Percentiles rank a stretch among this genome's conserved stretches.
Conservation (phyloP, 2,329 filamentous ascomycete genomes). For the Gaeumannomyces tritici region DNA sequence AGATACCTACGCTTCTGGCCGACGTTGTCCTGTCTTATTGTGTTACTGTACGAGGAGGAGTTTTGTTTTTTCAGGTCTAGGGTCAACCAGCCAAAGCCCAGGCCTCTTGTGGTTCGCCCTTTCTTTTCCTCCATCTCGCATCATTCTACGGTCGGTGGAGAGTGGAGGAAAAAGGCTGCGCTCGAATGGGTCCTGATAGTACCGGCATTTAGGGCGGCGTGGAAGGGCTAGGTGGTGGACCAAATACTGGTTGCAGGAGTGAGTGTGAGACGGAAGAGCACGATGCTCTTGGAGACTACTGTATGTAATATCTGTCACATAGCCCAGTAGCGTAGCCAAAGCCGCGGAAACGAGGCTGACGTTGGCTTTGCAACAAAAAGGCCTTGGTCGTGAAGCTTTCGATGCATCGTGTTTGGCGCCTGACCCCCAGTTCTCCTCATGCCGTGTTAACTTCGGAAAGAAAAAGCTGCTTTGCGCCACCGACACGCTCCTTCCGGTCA, state of each 20-base stretch:
- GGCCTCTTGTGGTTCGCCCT: background rate
- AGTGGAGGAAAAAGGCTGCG: background rate
- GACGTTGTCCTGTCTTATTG: background rate
- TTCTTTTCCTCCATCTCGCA: background rate
- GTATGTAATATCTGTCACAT: background rate
- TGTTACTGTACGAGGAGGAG: background rate
- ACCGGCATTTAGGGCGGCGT: too few relatives aligned
- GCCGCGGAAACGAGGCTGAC: too few relatives aligned
- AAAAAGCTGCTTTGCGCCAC: too few relatives aligned
- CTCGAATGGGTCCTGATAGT: too few relatives aligned
- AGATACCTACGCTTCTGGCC: background rate
- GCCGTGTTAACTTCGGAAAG: too few relatives aligned
- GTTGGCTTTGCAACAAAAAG: too few relatives aligned
- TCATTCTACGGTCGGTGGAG: background rate
- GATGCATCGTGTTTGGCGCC: too few relatives aligned
- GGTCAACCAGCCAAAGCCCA: background rate
- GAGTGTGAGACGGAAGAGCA: background rate
- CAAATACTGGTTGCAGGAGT: background rate
- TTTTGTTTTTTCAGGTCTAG: background rate
- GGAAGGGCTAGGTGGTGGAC: background rate
- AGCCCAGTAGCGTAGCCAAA: too few relatives aligned
- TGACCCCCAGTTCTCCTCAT: too few relatives aligned
- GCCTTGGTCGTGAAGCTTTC: too few relatives aligned
- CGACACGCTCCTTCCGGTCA: too few relatives aligned
- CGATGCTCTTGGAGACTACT: background rate